These are phyloP conservation scores for Raphidocelis subcapitata DNA, from an alignment of 139 green algal genomes.

Conservation along the genomic window DNA sequence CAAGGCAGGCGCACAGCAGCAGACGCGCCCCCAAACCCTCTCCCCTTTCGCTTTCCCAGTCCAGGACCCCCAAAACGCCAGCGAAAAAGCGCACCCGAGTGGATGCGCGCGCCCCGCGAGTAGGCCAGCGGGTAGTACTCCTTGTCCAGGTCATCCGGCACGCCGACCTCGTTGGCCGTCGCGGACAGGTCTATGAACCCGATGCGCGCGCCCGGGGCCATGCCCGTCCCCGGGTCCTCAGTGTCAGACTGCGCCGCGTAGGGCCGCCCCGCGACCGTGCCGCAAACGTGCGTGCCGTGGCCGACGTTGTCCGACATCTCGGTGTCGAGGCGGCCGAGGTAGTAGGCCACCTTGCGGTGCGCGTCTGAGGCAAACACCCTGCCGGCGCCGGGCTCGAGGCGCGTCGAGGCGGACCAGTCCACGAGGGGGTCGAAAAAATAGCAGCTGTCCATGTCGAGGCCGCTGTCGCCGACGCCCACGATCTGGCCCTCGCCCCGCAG, in stretches of 20 bases:
- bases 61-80: too few relatives aligned
- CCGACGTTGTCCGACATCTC: slow-evolving; percentile 62
- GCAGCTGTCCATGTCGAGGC: slow-evolving; percentile 79
- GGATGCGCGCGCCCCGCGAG: slow-evolving; percentile 59
- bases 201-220: slow-evolving; percentile 76
- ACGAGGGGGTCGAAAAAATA: slow-evolving; percentile 73
- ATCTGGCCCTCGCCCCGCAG: slow-evolving; percentile 74
- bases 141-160: slow-evolving; percentile 50
- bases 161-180: slow-evolving; percentile 9
- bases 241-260: too few relatives aligned
- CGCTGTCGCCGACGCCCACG: slow-evolving; percentile 87
- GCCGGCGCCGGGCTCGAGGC: background rate
- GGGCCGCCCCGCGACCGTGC: slow-evolving; percentile 54
- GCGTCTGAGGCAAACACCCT: slow-evolving; percentile 44
- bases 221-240: slow-evolving; percentile 50
- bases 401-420: background rate
- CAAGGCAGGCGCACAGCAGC: background rate
- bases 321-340: slow-evolving; percentile 17
- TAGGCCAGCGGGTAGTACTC: slow-evolving; percentile 75
- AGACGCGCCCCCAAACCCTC: background rate
- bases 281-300: slow-evolving; percentile 89
- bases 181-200: slow-evolving; percentile 75
- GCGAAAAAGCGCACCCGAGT: slow-evolving; percentile 32
- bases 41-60: too few relatives aligned
- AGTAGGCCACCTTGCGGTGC: slow-evolving; percentile 82